A percentile compares a stretch with the other conserved stretches of the same genome.
These are phyloP conservation scores for Torulaspora indica DNA, from an alignment of 805 yeast genomes.

Conservation along the genomic window DNA sequence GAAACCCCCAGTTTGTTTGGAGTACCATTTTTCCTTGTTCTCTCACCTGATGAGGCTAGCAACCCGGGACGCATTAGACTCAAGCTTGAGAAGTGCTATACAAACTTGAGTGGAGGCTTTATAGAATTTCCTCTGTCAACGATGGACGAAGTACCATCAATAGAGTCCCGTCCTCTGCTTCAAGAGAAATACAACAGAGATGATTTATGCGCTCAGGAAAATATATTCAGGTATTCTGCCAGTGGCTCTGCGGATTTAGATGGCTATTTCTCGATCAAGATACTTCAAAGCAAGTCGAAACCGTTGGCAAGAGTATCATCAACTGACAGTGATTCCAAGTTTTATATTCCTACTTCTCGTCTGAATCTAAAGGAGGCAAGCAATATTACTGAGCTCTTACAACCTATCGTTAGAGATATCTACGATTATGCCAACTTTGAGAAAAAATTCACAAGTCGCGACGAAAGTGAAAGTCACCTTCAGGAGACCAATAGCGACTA, in stretches of 20 bases:
- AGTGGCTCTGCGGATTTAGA: slow-evolving; percentile 12
- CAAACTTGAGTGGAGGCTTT: slow-evolving; percentile 45
- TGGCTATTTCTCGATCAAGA: slow-evolving; percentile 24
- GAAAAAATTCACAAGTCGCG: background rate
- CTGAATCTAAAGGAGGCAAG: slow-evolving; percentile 14
- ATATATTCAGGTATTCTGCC: slow-evolving; percentile 17
- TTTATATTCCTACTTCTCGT: slow-evolving; percentile 30
- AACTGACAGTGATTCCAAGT: background rate
- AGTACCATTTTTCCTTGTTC: slow-evolving; percentile 65
- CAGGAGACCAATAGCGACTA: too few species aligned
- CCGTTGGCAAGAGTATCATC: background rate
- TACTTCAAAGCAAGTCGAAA: slow-evolving; percentile 3
- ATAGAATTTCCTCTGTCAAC: slow-evolving; percentile 28
- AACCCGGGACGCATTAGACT: slow-evolving; percentile 56
- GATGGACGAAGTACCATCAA: slow-evolving; percentile 9
- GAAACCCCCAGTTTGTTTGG: slow-evolving; percentile 54
- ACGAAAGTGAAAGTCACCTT: background rate
- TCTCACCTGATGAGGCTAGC: slow-evolving; percentile 47
- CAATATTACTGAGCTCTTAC: slow-evolving; percentile 16
- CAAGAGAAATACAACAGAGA: slow-evolving; percentile 20
- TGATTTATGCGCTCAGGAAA: slow-evolving; percentile 22
- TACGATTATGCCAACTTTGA: slow-evolving; percentile 20
- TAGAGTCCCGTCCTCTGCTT: slow-evolving; percentile 39
- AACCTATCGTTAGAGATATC: slow-evolving; percentile 23
- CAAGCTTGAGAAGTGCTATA: slow-evolving; percentile 49